These are phyloP conservation scores for Mortierella sp. DNA, from an alignment of 371 early-diverging fungal genomes.

Conservation along the genomic window DNA sequence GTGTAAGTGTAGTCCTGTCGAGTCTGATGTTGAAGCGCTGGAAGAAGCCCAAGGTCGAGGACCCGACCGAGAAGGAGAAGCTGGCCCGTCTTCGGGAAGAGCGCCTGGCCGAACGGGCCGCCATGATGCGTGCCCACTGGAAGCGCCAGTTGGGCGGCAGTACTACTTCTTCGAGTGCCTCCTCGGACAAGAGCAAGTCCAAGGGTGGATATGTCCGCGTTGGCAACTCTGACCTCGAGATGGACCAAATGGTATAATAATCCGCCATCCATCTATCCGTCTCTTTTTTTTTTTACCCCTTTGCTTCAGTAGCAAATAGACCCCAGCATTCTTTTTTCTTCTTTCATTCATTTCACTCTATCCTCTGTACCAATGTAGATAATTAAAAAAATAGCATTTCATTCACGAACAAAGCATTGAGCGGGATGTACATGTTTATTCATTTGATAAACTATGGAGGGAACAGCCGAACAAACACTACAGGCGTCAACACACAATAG, in stretches of 20 bases:
- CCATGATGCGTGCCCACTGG: slow-evolving; percentile 46
- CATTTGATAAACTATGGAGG: too few relatives aligned
- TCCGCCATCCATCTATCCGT: too few relatives aligned
- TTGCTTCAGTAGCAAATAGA: not conserved
- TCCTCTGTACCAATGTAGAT: too few relatives aligned
- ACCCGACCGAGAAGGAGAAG: slow-evolving; percentile 31
- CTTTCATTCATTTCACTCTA: not conserved
- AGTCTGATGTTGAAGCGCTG: slow-evolving; percentile 87
- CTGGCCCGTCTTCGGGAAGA: slow-evolving; percentile 23
- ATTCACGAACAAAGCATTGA: too few relatives aligned
- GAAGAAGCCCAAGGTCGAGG: slow-evolving; percentile 64
- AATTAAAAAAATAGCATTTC: too few relatives aligned
- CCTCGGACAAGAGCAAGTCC: not conserved
- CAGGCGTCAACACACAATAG: too few relatives aligned
- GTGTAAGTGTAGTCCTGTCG: slow-evolving; percentile 92
- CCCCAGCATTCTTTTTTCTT: too few relatives aligned
- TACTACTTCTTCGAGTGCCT: not conserved
- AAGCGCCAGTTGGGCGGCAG: slow-evolving; percentile 31
- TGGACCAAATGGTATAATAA: slow-evolving; percentile 31
- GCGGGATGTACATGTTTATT: too few relatives aligned
- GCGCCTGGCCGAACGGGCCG: slow-evolving; percentile 1
- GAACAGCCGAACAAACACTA: too few relatives aligned
- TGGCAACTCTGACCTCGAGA: slow-evolving; percentile 13
- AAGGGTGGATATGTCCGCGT: slow-evolving; percentile 11
- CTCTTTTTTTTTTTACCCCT: not conserved